Base-by-base conservation (phyloP, 1,139 yeast genomes). In the Blastobotrys illinoisensis region DNA sequence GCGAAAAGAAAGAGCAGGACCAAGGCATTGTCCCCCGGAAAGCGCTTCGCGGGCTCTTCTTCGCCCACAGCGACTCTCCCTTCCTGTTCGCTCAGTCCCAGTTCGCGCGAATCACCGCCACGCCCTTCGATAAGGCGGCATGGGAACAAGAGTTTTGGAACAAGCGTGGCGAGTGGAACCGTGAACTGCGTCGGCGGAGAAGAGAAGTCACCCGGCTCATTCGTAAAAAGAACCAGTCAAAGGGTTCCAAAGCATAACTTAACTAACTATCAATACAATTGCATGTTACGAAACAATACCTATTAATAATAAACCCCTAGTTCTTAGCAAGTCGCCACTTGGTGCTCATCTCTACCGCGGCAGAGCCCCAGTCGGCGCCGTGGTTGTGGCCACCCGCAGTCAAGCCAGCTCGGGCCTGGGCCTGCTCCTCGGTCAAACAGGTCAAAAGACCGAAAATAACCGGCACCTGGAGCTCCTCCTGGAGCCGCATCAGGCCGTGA, bases 361-460 rank as follows among this genome's bases (percentile, higher is more conserved):
- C 97, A 48, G 95, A 93, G 64, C 96, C 99, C 98, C 98, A 93
- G 72, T 93, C 98, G 67, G 82, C 89, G 60, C 99, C 99, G 68
- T 93, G 99, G 75, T 93, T 93, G 73, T 93, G 99, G 24, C 77
- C 79, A 50, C 85, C 88, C 28, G 74, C 75, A 58, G 85, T 80
- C 60, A 93, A 74, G n/a, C 98, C 99, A 9, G 98, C 96, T 72
- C 99, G 83, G 36, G 85, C 85, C 64, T 85, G 80, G 18, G 99
- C 99, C 74, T 93, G 99, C 66, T 86, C 93, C 63, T 90, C 97
- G 24, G 96, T 90, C 65, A 91, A 74, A 71, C 97, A 91, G 36
- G 98, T 93, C 67, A 93, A 80, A 24, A 93, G 83, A 57, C 99
- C 99, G 67, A 90, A 93, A 60, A 93, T 88, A 47, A 93, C 88